These are phyloP conservation scores for Skeletonema menzelii DNA, from an alignment of 108 stramenopile genomes.

Conservation along the genomic window DNA sequence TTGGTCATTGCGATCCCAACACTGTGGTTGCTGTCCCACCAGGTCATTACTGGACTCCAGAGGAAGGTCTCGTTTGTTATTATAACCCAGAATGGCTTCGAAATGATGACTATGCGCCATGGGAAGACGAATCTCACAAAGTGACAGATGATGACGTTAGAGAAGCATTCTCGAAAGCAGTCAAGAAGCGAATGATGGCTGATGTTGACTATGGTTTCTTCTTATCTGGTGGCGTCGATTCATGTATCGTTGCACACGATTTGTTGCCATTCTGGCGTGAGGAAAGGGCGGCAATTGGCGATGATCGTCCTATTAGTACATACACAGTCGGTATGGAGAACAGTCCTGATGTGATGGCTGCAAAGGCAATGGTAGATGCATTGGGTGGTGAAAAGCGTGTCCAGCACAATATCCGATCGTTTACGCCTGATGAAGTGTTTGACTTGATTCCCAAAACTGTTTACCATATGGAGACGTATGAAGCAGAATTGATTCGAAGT, in stretches of 20 bases:
- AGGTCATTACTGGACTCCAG: conserved; percentile 80
- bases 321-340: conserved; percentile 82
- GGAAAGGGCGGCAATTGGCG: conserved; percentile 38
- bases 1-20: conserved; percentile 59
- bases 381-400: conserved; percentile 59
- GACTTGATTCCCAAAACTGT: conserved; percentile 74
- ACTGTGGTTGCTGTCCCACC: conserved; percentile 63
- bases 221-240: conserved; percentile 75
- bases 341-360: conserved; percentile 76
- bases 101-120: conserved; percentile 61
- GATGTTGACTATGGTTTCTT: conserved; percentile 84
- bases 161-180: conserved; percentile 58
- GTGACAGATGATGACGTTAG: conserved; percentile 64
- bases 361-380: conserved; percentile 64
- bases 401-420: conserved; percentile 58
- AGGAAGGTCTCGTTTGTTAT: conserved; percentile 60
- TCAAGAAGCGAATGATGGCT: conserved; percentile 74
- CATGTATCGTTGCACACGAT: conserved; percentile 67
- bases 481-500: conserved; percentile 78
- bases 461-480: conserved; percentile 86
- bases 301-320: conserved; percentile 66
- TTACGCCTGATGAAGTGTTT: conserved; percentile 74
- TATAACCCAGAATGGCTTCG: conserved; percentile 74
- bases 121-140: conserved; percentile 49
- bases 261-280: conserved; percentile 61